Base-by-base conservation (phyloP, 2,329 filamentous ascomycete species). In the Epicoccum sorghinum region DNA sequence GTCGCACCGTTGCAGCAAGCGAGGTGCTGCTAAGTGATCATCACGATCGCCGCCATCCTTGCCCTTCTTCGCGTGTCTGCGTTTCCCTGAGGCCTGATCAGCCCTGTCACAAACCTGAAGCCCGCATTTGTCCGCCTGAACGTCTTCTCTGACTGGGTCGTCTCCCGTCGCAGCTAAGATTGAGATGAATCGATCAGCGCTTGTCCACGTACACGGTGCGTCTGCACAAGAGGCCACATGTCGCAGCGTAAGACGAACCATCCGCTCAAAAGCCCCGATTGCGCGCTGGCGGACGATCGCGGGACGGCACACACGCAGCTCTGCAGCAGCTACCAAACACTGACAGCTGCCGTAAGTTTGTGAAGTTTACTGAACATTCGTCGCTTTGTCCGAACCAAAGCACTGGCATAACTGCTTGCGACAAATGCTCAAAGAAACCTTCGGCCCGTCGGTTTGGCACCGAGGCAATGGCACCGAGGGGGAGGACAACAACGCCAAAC, bases 1-100 rank as follows among this genome's bases (percentile, higher is more conserved):
- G 50, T 48, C 52, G 51, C 44, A 54, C 43, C 62, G 64, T 66
- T 48, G 57, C 66, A 65, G 59, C 59, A 67, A 59, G 63, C 63
- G 63, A 66, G 53, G 51, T 48, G 57, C 48, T 48, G 55, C 45
- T 54, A 52, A 41, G 49, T 52, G 61, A 65, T 66, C 58, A 60
- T 38, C 55, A 48, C 44, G 69, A 72, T 72, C 69, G 64, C 48
- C 70, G 45, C 37, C 35, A 68, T 58, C 66, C 68, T 67, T 72
- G 68, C 66, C 66, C 55, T 60, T 57, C 48, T 47, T 44, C 42
- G 51, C 55, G 55, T 49, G 62, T 63, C 60, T 64, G 64, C 69
- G 67, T 71, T 71, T 70, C 66, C 64, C n/a, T 59, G 56, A 59
- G 64, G 66, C 63, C 61, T 67, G 69, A 71, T 69, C 68, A 66